Conservation (phyloP, 805 yeast genomes). For the Lipomyces yamadae region DNA sequence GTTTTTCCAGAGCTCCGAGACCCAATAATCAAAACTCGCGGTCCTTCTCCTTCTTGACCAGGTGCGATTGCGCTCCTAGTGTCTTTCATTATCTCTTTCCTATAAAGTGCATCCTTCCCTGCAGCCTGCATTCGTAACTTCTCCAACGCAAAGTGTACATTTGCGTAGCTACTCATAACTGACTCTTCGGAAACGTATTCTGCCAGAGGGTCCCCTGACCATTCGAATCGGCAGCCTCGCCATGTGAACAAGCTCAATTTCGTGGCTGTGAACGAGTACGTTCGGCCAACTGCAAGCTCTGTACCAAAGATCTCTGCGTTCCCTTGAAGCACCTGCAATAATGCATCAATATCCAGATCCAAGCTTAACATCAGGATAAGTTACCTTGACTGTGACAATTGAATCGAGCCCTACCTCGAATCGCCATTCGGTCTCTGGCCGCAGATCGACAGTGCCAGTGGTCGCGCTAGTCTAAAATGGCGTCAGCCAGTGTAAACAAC, state of each 20-base stretch:
- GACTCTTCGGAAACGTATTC: constrained; percentile 77
- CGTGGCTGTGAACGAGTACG: constrained; percentile 60
- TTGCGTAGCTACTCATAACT: constrained; percentile 64
- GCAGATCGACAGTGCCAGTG: constrained; percentile 38
- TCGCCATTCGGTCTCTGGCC: constrained; percentile 68
- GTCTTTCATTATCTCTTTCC: constrained; percentile 43
- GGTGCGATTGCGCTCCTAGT: constrained; percentile 38
- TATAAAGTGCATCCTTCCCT: constrained; percentile 25
- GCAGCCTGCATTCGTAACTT: constrained; percentile 49
- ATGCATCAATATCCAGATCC: not conserved
- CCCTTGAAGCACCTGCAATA: constrained; percentile 57
- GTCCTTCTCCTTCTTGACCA: constrained; percentile 43
- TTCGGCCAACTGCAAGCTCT: constrained; percentile 76
- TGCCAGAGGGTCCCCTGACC: constrained; percentile 43
- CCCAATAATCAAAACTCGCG: constrained; percentile 76
- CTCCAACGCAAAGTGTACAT: constrained; percentile 78
- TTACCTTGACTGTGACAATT: constrained; percentile 56
- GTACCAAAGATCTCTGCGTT: constrained; percentile 92
- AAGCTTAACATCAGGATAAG: constrained; percentile 12
- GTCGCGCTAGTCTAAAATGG: constrained; percentile 3
- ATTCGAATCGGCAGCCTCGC: constrained; percentile 68
- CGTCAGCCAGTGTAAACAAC: not conserved
- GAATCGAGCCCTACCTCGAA: constrained; percentile 65
- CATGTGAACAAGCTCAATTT: constrained; percentile 63
- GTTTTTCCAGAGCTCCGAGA: constrained; percentile 78